Conservation (phyloP, 139 green algal species). For the Bryopsis sp. region DNA sequence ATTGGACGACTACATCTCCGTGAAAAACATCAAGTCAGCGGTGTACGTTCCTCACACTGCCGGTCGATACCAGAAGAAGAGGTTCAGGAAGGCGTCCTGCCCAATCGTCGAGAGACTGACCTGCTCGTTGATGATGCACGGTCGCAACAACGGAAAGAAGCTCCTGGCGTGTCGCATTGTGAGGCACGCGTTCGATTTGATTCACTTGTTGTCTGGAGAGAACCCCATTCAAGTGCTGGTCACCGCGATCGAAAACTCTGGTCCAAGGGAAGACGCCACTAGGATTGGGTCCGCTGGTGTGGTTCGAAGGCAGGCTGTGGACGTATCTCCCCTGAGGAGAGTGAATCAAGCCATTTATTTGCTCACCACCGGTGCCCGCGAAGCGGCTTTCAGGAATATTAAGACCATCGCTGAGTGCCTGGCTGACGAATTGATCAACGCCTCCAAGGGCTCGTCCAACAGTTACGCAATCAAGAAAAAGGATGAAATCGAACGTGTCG, state of each 20-base stretch:
- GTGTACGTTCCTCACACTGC: conserved; percentile 94
- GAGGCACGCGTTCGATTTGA: conserved; percentile 96
- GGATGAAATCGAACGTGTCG: conserved; percentile 97
- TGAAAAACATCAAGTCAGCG: conserved; percentile 79
- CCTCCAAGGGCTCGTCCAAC: conserved; percentile 98
- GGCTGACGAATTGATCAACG: conserved; percentile 98
- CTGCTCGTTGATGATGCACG: conserved; percentile 97
- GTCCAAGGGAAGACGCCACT: conserved; percentile 96
- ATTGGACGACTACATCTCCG: conserved; percentile 98
- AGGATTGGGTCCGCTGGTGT: conserved; percentile 95
- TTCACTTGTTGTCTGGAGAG: conserved; percentile 96
- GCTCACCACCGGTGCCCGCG: conserved; percentile 72
- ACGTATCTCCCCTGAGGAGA: conserved; percentile 97
- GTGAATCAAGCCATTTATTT: conserved; percentile 86
- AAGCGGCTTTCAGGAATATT: conserved; percentile 97
- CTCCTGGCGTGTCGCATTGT: conserved; percentile 95
- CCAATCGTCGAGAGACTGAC: conserved; percentile 95
- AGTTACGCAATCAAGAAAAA: conserved; percentile 99
- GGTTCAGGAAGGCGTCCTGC: conserved; percentile 99
- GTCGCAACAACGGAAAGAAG: conserved; percentile 99
- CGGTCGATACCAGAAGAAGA: conserved; percentile 94
- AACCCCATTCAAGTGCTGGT: conserved; percentile 98
- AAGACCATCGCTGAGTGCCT: conserved; percentile 99
- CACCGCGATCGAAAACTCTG: conserved; percentile 98
- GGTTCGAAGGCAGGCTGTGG: conserved; percentile 92